A percentile compares a stretch with the other conserved stretches of the same genome.
Evolutionary conservation across 805 yeast genomes (phyloP).

Genomic region (Pichia insulana): DNA sequence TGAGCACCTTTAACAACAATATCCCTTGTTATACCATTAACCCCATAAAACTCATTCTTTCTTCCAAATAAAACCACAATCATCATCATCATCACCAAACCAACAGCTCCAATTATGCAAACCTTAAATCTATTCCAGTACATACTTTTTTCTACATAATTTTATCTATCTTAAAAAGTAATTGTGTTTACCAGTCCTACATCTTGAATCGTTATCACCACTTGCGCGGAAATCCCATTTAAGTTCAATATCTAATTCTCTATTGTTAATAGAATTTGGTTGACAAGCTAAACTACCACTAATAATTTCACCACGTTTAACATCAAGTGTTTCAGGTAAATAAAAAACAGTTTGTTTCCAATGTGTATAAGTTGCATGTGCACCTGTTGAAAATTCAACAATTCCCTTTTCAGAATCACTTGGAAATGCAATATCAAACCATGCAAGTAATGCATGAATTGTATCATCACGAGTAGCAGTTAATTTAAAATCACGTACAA

Average conservation of each 20-base stretch:
- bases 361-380: conserved; percentile 89
- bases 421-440: conserved; percentile 94
- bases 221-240: conserved; percentile 44
- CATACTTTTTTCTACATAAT: conserved; percentile 29
- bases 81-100: too few relatives aligned
- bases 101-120: too few relatives aligned
- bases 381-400: conserved; percentile 85
- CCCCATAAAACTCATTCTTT: conserved; percentile 3
- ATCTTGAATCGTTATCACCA: conserved; percentile 34
- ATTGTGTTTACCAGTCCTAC: conserved; percentile 49
- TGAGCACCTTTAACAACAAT: conserved; percentile 30
- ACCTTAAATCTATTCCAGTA: background rate
- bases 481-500: conserved; percentile 59
- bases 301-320: conserved; percentile 68
- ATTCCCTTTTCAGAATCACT: conserved; percentile 38
- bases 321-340: conserved; percentile 62
- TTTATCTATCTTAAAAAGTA: conserved; percentile 61
- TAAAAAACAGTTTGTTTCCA: conserved; percentile 99
- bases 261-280: conserved; percentile 72
- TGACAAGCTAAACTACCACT: conserved; percentile 63
- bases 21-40: conserved; percentile 19
- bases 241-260: conserved; percentile 82
- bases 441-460: conserved; percentile 82
- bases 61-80: too few relatives aligned
- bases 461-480: conserved; percentile 70